These are phyloP conservation scores for Cryptosporidium meleagridis DNA, from an alignment of 169 alveolate genomes.

Conservation along the genomic window DNA sequence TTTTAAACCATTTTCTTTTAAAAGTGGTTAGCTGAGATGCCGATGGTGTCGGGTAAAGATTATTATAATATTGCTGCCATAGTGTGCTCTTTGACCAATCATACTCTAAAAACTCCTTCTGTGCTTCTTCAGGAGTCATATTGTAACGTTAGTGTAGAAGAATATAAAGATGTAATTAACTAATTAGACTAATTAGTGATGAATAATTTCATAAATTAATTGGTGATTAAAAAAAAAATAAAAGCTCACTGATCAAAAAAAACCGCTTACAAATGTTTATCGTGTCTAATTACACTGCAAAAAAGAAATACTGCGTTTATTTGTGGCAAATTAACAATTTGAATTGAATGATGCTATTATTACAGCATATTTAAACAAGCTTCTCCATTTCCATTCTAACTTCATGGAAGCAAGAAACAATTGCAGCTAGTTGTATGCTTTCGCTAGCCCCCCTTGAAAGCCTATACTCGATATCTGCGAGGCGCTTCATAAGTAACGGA, in stretches of 20 bases:
- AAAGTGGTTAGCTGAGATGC: constrained; percentile 20
- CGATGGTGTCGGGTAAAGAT: constrained; percentile 69
- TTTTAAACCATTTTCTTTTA: constrained; percentile 71
- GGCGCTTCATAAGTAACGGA: constrained; percentile 82
- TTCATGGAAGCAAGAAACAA: constrained; percentile 87
- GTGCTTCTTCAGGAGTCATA: constrained; percentile 53
- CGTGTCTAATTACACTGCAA: constrained; percentile 2
- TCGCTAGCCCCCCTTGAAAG: constrained; percentile 87
- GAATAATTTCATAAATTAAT: neutral
- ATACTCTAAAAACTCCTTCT: constrained; percentile 32
- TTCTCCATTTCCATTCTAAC: constrained; percentile 84
- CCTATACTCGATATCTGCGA: constrained; percentile 88
- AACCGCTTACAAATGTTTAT: constrained; percentile 5
- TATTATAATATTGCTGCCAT: constrained; percentile 69
- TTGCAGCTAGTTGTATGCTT: constrained; percentile 83
- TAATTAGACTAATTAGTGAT: neutral
- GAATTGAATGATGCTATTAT: neutral
- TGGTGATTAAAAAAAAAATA: neutral
- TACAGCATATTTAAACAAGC: neutral
- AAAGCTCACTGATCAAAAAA: neutral
- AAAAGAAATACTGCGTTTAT: neutral
- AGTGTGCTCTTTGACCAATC: constrained; percentile 48
- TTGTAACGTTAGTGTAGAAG: neutral
- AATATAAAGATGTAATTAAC: neutral
- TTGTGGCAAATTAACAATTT: neutral